A percentile compares a stretch with the other conserved stretches of the same genome.
These are phyloP conservation scores for Trichophyton schoenleinii DNA, from an alignment of 2,329 filamentous ascomycete genomes.

Conservation along the genomic window DNA sequence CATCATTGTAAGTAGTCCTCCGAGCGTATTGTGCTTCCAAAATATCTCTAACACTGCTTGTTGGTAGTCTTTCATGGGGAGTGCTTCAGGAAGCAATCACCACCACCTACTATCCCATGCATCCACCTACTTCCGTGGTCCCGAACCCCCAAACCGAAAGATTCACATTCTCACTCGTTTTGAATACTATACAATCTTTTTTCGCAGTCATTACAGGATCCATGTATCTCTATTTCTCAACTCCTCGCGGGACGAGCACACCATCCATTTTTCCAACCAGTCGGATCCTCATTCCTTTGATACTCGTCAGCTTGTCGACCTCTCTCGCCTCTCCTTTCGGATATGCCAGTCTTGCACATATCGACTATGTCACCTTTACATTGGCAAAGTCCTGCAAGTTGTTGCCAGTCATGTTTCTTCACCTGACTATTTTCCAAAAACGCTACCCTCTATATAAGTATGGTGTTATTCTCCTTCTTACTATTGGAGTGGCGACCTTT, in stretches of 20 bases:
- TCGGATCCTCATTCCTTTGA: conserved; percentile 62
- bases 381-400: conserved; percentile 97
- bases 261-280: conserved; percentile 59
- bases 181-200: conserved; percentile 88
- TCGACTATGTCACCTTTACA: conserved; percentile 97
- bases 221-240: conserved; percentile 58
- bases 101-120: conserved; percentile 68
- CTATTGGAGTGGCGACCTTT: conserved; percentile 84
- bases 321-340: conserved; percentile 91
- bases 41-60: not conserved
- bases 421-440: conserved; percentile 80
- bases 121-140: conserved; percentile 35
- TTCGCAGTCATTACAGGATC: conserved; percentile 76
- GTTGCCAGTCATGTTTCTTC: conserved; percentile 94
- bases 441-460: conserved; percentile 95
- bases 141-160: conserved; percentile 44
- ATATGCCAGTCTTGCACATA: conserved; percentile 80
- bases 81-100: conserved; percentile 95
- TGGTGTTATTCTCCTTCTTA: conserved; percentile 80
- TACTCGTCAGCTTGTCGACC: conserved; percentile 75
- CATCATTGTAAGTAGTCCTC: conserved; percentile 61
- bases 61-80: conserved; percentile 72
- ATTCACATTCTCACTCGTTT: conserved; percentile 87
- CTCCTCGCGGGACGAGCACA: conserved; percentile 41
- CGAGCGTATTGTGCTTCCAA: not conserved